phyloP scores from a whole-genome alignment of 257 asterid genomes.

The Lycium ferocissimum region DNA sequence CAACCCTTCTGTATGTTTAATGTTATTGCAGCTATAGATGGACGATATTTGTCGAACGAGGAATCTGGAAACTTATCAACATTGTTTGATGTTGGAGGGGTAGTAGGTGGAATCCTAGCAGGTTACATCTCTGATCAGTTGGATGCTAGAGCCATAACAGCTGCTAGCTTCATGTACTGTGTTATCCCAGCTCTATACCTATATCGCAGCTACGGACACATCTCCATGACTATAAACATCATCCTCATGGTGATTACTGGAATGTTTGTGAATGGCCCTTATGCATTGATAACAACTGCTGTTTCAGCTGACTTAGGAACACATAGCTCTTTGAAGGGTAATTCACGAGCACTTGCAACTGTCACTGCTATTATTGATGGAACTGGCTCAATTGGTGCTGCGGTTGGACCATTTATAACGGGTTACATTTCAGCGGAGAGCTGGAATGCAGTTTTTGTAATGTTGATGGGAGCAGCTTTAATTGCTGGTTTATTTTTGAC shows the following conservation, averaged over 20 bases:
- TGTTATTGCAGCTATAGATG: conserved; percentile 73
- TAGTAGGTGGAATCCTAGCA: conserved; percentile 85
- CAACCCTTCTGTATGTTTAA: conserved; percentile 27
- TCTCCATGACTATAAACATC: conserved; percentile 68
- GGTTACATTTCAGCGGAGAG: conserved; percentile 86
- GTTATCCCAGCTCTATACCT: conserved; percentile 88
- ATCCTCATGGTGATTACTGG: conserved; percentile 81
- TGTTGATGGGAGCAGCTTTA: conserved; percentile 92
- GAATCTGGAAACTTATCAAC: conserved; percentile 89
- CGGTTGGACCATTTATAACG: conserved; percentile 87
- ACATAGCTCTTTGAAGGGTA: conserved; percentile 82
- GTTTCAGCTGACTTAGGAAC: conserved; percentile 97
- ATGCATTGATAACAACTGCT: conserved; percentile 93
- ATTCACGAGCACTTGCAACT: conserved; percentile 84
- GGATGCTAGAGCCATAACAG: conserved; percentile 90
- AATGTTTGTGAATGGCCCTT: conserved; percentile 91
- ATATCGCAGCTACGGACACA: conserved; percentile 80
- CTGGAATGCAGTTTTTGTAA: conserved; percentile 86
- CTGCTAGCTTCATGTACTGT: conserved; percentile 95
- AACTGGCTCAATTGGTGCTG: conserved; percentile 98
- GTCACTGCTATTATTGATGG: conserved; percentile 97
- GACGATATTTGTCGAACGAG: conserved; percentile 73
- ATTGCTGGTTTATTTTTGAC: conserved; percentile 85
- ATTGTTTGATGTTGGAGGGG: conserved; percentile 91
- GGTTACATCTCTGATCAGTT: conserved; percentile 87